Percentiles rank a stretch among this genome's conserved stretches.
phyloP scores from a whole-genome alignment of 2,329 filamentous ascomycete genomes.

The Davidsoniella virescens region DNA sequence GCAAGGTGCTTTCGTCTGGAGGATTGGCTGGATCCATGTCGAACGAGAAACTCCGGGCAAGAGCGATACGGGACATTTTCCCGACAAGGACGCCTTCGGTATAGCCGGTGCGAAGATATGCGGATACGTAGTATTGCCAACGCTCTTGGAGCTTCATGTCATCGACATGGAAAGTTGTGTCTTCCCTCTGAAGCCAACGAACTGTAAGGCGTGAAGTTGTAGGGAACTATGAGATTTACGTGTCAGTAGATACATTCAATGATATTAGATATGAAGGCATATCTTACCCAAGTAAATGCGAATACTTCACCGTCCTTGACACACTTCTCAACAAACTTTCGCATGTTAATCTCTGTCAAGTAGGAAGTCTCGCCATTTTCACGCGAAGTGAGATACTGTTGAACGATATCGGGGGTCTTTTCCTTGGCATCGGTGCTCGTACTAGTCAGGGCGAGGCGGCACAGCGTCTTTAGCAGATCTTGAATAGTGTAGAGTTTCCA shows the following conservation, averaged over 20 bases:
- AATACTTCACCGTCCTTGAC: conserved; percentile 89
- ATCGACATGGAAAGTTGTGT: conserved; percentile 71
- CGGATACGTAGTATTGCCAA: conserved; percentile 94
- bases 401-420: conserved; percentile 79
- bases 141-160: conserved; percentile 68
- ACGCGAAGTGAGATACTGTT: conserved; percentile 70
- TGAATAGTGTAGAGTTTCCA: conserved; percentile 92
- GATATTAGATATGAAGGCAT: background rate
- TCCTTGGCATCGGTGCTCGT: conserved; percentile 79
- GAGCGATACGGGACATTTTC: conserved; percentile 49
- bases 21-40: conserved; percentile 30
- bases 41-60: conserved; percentile 53
- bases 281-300: conserved; percentile 74
- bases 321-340: conserved; percentile 83
- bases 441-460: conserved; percentile 66
- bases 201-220: conserved; percentile 23
- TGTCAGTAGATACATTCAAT: background rate
- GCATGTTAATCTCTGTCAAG: conserved; percentile 73
- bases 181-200: conserved; percentile 51
- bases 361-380: conserved; percentile 75
- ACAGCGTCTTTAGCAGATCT: conserved; percentile 68
- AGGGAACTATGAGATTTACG: background rate
- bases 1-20: conserved; percentile 39
- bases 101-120: conserved; percentile 73
- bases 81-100: conserved; percentile 61